phyloP scores from a whole-genome alignment of 495 filamentous ascomycete species.

The Tirmania nivea region DNA sequence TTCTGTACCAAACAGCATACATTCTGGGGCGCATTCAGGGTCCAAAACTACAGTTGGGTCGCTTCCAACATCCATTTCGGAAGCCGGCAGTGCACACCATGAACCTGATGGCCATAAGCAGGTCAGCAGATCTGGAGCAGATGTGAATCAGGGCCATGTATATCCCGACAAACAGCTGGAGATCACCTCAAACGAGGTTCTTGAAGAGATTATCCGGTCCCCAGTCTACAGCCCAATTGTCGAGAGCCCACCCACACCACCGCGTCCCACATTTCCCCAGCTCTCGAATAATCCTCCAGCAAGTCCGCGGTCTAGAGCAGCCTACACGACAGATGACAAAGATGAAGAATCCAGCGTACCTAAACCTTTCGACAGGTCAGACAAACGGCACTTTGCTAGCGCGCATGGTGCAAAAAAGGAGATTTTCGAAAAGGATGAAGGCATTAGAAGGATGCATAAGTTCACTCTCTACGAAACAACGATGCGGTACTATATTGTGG shows the following conservation, averaged over 20 bases:
- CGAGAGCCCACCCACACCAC: background rate
- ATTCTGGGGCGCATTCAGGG: background rate
- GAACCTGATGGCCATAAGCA: no score
- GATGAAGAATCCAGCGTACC: slow-evolving; percentile 44
- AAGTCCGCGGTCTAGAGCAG: slow-evolving; percentile 15
- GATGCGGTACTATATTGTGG: slow-evolving; percentile 79
- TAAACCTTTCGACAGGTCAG: slow-evolving; percentile 34
- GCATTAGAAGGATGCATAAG: slow-evolving; percentile 74
- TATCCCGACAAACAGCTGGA: background rate
- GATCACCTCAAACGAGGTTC: background rate
- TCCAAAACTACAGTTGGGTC: background rate
- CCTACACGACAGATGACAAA: slow-evolving; percentile 30
- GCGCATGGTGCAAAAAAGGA: slow-evolving; percentile 23
- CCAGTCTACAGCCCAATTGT: background rate
- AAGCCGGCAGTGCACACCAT: background rate
- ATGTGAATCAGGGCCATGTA: no score
- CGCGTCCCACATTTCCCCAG: slow-evolving; percentile 20
- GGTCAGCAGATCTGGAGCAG: no score
- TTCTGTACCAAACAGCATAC: background rate
- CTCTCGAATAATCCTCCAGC: slow-evolving; percentile 22
- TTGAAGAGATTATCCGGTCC: background rate
- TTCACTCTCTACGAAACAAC: slow-evolving; percentile 90
- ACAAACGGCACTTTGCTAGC: slow-evolving; percentile 30
- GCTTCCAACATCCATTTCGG: background rate
- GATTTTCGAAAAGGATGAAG: slow-evolving; percentile 27